Conservation (phyloP, 495 filamentous ascomycete genomes). For the Ramalina intermedia region DNA sequence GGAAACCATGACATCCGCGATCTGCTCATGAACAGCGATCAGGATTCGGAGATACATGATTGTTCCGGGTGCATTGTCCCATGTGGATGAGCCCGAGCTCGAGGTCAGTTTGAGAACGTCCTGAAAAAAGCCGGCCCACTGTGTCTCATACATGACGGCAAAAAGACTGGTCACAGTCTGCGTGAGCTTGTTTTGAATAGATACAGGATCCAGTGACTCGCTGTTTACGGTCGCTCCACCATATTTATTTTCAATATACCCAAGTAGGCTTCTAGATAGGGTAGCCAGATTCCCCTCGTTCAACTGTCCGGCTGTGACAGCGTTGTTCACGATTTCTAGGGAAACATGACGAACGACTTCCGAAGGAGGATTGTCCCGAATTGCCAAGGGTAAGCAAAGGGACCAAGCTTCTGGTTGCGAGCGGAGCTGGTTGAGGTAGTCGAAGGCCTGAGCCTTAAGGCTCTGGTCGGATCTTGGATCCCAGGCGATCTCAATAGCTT, state of each 20-base stretch:
- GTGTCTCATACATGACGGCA: slow-evolving; percentile 62
- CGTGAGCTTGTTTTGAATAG: slow-evolving; percentile 91
- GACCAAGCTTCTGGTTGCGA: slow-evolving; percentile 71
- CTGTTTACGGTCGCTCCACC: slow-evolving; percentile 44
- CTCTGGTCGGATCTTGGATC: slow-evolving; percentile 57
- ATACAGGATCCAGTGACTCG: slow-evolving; percentile 27
- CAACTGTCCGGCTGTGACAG: slow-evolving; percentile 59
- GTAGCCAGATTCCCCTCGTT: slow-evolving; percentile 50
- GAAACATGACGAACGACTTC: slow-evolving; percentile 78
- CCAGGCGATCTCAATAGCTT: slow-evolving; percentile 82
- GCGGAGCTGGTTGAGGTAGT: slow-evolving; percentile 71
- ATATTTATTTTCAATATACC: slow-evolving; percentile 63
- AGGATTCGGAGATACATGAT: slow-evolving; percentile 80
- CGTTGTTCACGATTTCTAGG: slow-evolving; percentile 84
- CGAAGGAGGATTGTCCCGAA: slow-evolving; percentile 57
- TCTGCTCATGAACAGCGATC: slow-evolving; percentile 86
- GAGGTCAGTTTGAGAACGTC: slow-evolving; percentile 62
- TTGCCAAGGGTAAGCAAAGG: slow-evolving; percentile 72
- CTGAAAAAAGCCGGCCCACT: slow-evolving; percentile 79
- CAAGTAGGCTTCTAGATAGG: slow-evolving; percentile 62
- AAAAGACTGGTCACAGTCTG: slow-evolving; percentile 92
- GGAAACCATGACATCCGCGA: slow-evolving; percentile 78
- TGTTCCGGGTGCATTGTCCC: slow-evolving; percentile 58
- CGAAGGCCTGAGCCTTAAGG: slow-evolving; percentile 73
- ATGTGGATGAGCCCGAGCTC: slow-evolving; percentile 32